Evolutionary conservation across 768 basidiomycete genomes (phyloP).

Genomic region (Sporobolomyces phaffii): DNA sequence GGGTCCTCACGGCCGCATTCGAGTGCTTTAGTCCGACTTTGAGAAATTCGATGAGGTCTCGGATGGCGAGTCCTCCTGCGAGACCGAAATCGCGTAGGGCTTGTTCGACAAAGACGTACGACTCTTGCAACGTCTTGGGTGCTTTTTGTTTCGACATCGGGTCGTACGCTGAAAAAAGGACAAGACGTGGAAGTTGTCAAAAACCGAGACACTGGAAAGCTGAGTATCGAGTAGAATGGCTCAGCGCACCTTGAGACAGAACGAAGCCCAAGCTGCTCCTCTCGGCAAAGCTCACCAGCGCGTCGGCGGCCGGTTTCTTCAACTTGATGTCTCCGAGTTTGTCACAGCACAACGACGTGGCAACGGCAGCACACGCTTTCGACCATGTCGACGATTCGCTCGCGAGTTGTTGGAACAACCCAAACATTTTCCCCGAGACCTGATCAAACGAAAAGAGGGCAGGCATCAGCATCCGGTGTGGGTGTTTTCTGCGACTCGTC

Average conservation of each 20-base stretch:
- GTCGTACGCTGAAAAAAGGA: slow-evolving; percentile 68
- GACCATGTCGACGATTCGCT: slow-evolving; percentile 76
- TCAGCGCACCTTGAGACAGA: slow-evolving; percentile 68
- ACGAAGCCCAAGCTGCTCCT: slow-evolving; percentile 92
- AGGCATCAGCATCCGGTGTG: too few species aligned
- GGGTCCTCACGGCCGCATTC: slow-evolving; percentile 86
- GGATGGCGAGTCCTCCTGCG: slow-evolving; percentile 65
- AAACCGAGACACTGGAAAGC: too few species aligned
- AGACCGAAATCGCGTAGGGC: slow-evolving; percentile 87
- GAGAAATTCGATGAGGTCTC: slow-evolving; percentile 81
- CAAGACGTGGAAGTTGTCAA: too few species aligned
- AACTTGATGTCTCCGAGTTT: slow-evolving; percentile 94
- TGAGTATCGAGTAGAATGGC: slow-evolving; percentile 15
- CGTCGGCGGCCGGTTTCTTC: slow-evolving; percentile 91
- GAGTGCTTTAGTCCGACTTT: slow-evolving; percentile 83
- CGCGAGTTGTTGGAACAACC: slow-evolving; percentile 65
- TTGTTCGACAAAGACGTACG: slow-evolving; percentile 77
- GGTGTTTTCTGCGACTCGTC: too few species aligned
- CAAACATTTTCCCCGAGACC: slow-evolving; percentile 88
- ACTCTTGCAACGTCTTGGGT: slow-evolving; percentile 90
- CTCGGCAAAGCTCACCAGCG: slow-evolving; percentile 75
- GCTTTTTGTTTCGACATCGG: slow-evolving; percentile 92
- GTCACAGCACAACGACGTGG: slow-evolving; percentile 74
- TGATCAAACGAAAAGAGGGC: too few species aligned
- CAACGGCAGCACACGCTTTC: slow-evolving; percentile 73